phyloP scores from a whole-genome alignment of 2,329 filamentous ascomycete genomes.

The Alternaria sp. region DNA sequence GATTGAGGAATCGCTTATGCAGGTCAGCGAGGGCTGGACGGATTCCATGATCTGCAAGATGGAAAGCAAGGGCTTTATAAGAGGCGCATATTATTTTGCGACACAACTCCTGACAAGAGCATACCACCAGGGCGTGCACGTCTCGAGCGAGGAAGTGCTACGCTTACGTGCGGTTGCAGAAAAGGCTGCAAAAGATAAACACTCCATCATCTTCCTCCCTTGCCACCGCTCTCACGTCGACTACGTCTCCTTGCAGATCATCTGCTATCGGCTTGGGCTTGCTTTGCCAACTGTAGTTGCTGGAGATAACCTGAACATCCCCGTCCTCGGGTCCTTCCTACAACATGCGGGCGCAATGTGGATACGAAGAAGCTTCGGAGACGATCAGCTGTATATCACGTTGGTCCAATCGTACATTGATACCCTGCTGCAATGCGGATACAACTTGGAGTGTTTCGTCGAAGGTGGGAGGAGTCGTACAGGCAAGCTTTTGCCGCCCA shows the following conservation, averaged over 20 bases:
- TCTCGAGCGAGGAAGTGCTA: slow-evolving; percentile 92
- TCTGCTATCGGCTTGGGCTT: slow-evolving; percentile 92
- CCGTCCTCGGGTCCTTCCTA: slow-evolving; percentile 85
- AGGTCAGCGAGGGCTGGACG: slow-evolving; percentile 86
- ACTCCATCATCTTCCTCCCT: slow-evolving; percentile 94
- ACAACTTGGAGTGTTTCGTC: slow-evolving; percentile 98
- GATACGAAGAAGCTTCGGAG: slow-evolving; percentile 90
- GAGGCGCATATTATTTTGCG: slow-evolving; percentile 86
- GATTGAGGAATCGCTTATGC: slow-evolving; percentile 75
- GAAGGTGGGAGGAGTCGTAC: slow-evolving; percentile 93
- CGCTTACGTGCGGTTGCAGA: slow-evolving; percentile 83
- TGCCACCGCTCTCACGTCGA: slow-evolving; percentile 96
- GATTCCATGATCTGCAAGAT: slow-evolving; percentile 99
- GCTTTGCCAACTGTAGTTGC: slow-evolving; percentile 91
- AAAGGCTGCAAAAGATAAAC: slow-evolving; percentile 82
- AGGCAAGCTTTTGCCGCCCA: slow-evolving; percentile 90
- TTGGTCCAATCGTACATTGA: slow-evolving; percentile 98
- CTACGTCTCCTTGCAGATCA: slow-evolving; percentile 92
- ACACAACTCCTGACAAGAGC: slow-evolving; percentile 91
- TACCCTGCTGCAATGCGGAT: slow-evolving; percentile 86
- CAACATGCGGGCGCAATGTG: slow-evolving; percentile 97
- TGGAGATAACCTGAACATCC: slow-evolving; percentile 96
- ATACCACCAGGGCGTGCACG: slow-evolving; percentile 97
- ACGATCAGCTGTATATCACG: slow-evolving; percentile 87
- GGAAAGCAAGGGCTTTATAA: slow-evolving; percentile 91